phyloP scores from a whole-genome alignment of 2,329 filamentous ascomycete genomes.

The Blastomyces percursus region DNA sequence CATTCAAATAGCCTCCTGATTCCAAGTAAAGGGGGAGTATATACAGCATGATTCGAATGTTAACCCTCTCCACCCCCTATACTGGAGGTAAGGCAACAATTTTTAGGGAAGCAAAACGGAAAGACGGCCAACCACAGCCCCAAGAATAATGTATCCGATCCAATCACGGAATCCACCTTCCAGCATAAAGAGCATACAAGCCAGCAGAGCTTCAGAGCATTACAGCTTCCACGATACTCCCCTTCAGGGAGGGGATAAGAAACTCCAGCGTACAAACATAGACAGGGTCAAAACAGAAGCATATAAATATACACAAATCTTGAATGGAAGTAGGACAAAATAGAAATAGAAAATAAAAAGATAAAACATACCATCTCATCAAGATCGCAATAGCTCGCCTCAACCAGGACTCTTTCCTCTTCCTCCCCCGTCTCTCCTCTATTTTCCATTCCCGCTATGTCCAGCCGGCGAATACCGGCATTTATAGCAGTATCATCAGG shows the following conservation, averaged over 20 bases:
- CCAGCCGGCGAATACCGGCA: constrained; percentile 18
- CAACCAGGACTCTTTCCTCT: constrained; percentile 12
- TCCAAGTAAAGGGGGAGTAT: neutral
- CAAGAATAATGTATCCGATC: neutral
- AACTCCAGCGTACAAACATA: neutral
- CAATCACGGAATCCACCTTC: neutral
- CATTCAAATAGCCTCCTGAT: neutral
- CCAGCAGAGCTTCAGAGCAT: neutral
- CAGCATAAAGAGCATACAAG: neutral
- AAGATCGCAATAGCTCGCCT: constrained; percentile 33
- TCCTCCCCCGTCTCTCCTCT: constrained; percentile 17
- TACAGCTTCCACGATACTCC: neutral
- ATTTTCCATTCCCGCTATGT: constrained; percentile 11
- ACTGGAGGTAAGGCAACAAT: too few species aligned
- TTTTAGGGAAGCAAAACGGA: neutral
- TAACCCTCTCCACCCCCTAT: too few species aligned
- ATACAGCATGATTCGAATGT: neutral
- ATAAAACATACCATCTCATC: constrained; percentile 37
- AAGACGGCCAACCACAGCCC: neutral
- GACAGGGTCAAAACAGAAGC: neutral
- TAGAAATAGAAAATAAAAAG: neutral
- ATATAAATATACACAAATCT: neutral
- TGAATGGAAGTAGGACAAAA: neutral
- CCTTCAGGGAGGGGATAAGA: neutral
- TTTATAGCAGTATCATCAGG: constrained; percentile 26